A percentile compares a stretch with the other conserved stretches of the same genome.
These are phyloP conservation scores for Diutina scorzettiae DNA, from an alignment of 1,139 yeast species.

Conservation along the genomic window DNA sequence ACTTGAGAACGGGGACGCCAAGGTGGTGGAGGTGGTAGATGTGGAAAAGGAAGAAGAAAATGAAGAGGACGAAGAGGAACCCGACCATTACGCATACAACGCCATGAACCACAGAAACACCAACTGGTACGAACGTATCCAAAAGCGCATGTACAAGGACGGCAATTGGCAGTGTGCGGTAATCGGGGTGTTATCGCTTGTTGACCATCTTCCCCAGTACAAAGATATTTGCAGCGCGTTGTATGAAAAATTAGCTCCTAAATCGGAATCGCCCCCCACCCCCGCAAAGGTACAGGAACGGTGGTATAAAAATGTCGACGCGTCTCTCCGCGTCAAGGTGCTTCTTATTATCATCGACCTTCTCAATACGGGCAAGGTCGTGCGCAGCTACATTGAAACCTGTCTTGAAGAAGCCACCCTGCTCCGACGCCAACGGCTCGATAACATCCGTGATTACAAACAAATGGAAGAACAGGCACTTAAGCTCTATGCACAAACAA, in stretches of 20 bases:
- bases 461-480: slow-evolving; percentile 37
- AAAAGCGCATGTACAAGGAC: slow-evolving; percentile 64
- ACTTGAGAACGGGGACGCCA: slow-evolving; percentile 8
- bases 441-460: slow-evolving; percentile 53
- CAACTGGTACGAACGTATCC: slow-evolving; percentile 69
- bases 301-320: slow-evolving; percentile 36
- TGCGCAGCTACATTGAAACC: slow-evolving; percentile 56
- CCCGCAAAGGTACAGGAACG: slow-evolving; percentile 36
- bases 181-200: slow-evolving; percentile 56
- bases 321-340: slow-evolving; percentile 38
- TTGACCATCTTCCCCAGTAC: slow-evolving; percentile 49
- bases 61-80: slow-evolving; percentile 8
- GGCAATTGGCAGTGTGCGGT: slow-evolving; percentile 80
- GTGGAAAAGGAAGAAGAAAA: slow-evolving; percentile 8
- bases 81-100: slow-evolving; percentile 38
- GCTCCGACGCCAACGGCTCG: slow-evolving; percentile 58
- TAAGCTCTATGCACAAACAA: slow-evolving; percentile 27
- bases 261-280: slow-evolving; percentile 30
- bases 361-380: slow-evolving; percentile 43
- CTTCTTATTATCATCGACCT: slow-evolving; percentile 47
- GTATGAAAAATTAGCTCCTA: slow-evolving; percentile 46
- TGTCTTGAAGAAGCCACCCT: slow-evolving; percentile 54
- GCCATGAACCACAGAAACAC: slow-evolving; percentile 49
- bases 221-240: slow-evolving; percentile 32
- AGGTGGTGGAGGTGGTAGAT: slow-evolving; percentile 8